Conservation (phyloP, 2,329 filamentous ascomycete genomes). For the Fusarium penzigii region DNA sequence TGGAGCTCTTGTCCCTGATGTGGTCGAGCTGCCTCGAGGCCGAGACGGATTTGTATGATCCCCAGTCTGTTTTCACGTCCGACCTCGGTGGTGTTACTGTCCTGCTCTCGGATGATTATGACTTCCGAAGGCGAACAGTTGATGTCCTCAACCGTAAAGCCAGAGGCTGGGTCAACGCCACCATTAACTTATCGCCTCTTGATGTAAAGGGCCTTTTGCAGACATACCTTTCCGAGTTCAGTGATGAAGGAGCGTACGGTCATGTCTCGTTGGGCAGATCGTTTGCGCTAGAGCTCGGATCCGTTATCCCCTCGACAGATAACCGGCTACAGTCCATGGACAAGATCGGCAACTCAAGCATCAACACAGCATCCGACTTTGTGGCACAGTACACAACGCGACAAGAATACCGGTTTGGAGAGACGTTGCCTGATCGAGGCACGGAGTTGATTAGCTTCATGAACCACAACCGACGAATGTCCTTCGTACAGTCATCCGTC, state of each 20-base stretch:
- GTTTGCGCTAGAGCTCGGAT: constrained; percentile 91
- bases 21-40: constrained; percentile 93
- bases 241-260: constrained; percentile 87
- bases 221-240: constrained; percentile 93
- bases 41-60: constrained; percentile 91
- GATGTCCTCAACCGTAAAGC: constrained; percentile 76
- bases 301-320: constrained; percentile 80
- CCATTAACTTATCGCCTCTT: constrained; percentile 82
- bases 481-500: constrained; percentile 53
- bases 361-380: constrained; percentile 95
- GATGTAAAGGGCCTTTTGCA: constrained; percentile 95
- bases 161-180: constrained; percentile 75
- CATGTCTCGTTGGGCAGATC: constrained; percentile 91
- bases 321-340: constrained; percentile 84
- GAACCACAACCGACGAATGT: constrained; percentile 53
- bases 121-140: constrained; percentile 76
- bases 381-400: constrained; percentile 96
- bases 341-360: constrained; percentile 67
- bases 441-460: constrained; percentile 65
- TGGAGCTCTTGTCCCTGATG: constrained; percentile 91
- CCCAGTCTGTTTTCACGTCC: constrained; percentile 79
- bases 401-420: constrained; percentile 90
- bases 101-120: constrained; percentile 91
- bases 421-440: constrained; percentile 69
- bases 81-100: constrained; percentile 76